phyloP scores from a whole-genome alignment of 306 rosid genomes.

The Quercus engelmannii region DNA sequence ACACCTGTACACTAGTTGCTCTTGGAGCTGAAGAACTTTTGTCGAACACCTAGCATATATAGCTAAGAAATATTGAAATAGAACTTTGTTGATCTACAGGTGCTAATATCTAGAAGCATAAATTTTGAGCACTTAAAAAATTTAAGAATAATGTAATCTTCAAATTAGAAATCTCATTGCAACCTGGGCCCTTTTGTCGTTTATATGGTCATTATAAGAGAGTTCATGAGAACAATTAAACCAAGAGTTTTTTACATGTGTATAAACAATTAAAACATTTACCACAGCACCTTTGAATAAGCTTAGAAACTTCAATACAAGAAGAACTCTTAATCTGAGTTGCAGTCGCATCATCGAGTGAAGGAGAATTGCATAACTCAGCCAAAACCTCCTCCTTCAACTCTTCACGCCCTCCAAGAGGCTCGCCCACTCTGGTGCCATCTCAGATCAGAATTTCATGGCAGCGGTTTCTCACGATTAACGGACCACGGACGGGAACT shows the following conservation, averaged over 20 bases:
- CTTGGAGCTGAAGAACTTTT: too few species aligned
- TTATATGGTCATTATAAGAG: slow-evolving; percentile 21
- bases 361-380: slow-evolving; percentile 21
- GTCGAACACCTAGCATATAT: too few species aligned
- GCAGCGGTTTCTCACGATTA: too few species aligned
- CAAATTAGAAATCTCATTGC: too few species aligned
- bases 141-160: too few species aligned
- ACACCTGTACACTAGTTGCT: too few species aligned
- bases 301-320: slow-evolving; percentile 23
- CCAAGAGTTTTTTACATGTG: slow-evolving; percentile 45
- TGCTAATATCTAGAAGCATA: too few species aligned
- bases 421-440: neutral
- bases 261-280: slow-evolving; percentile 73
- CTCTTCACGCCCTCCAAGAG: slow-evolving; percentile 34
- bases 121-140: too few species aligned
- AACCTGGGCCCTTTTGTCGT: slow-evolving; percentile 13
- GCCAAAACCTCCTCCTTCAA: slow-evolving; percentile 36
- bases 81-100: too few species aligned
- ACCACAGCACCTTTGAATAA: slow-evolving; percentile 40
- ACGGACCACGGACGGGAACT: too few species aligned
- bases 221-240: slow-evolving; percentile 20
- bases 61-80: too few species aligned
- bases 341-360: neutral
- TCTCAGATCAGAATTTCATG: too few species aligned
- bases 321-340: slow-evolving; percentile 20